Conservation (phyloP, 257 asterid genomes). For the Solanum clarkiae region DNA sequence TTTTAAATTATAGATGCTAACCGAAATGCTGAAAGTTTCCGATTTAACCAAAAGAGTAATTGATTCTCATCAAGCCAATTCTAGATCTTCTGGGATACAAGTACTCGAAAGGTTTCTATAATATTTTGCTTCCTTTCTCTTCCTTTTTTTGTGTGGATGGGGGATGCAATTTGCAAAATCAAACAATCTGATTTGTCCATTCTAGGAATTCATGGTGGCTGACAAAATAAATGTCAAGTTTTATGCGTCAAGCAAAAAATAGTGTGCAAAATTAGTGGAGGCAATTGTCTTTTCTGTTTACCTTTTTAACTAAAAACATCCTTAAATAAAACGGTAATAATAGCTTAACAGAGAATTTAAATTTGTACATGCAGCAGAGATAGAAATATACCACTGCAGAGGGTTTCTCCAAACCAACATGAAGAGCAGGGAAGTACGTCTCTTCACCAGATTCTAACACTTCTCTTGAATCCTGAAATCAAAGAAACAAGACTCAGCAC, state of each 20-base stretch:
- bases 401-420: constrained; percentile 63
- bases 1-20: background rate
- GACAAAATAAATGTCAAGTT: background rate
- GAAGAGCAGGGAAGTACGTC: constrained; percentile 85
- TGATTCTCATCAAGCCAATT: background rate
- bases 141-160: background rate
- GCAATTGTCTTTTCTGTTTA: background rate
- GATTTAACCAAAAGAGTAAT: background rate
- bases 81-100: background rate
- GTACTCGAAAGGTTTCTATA: background rate
- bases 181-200: background rate
- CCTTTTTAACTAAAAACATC: background rate
- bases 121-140: background rate
- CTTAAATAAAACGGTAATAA: background rate
- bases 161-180: background rate
- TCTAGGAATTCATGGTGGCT: background rate
- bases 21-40: background rate
- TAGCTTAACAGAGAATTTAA: background rate
- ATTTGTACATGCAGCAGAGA: background rate
- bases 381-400: constrained; percentile 66
- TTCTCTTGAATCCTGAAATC: constrained; percentile 49
- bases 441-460: constrained; percentile 78
- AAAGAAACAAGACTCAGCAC: background rate
- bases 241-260: background rate
- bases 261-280: background rate